Conservation (phyloP, 768 basidiomycete genomes). For the Mycena floridula region DNA sequence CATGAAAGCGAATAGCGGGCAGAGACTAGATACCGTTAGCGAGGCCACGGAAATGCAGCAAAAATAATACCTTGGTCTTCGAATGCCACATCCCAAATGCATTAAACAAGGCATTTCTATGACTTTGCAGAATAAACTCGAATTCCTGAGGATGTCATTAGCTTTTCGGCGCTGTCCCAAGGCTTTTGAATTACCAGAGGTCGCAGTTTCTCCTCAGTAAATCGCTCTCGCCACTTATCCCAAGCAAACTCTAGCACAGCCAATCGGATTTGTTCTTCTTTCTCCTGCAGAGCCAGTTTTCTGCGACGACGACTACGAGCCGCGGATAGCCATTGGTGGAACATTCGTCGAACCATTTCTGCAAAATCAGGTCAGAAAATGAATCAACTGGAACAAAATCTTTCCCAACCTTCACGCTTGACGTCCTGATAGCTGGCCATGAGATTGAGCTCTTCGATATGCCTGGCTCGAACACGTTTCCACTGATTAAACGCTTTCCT, state of each 20-base stretch:
- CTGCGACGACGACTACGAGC: constrained; percentile 58
- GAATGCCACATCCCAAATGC: constrained; percentile 72
- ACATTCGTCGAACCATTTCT: constrained; percentile 66
- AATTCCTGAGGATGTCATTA: constrained; percentile 40
- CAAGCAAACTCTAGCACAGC: constrained; percentile 49
- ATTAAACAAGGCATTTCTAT: constrained; percentile 56
- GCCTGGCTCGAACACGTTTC: constrained; percentile 54
- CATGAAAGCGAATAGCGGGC: constrained; percentile 75
- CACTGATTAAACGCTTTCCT: constrained; percentile 65
- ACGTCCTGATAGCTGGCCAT: constrained; percentile 81
- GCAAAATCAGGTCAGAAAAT: constrained; percentile 5
- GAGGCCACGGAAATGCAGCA: neutral
- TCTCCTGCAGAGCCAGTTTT: constrained; percentile 49
- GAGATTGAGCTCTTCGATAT: constrained; percentile 68
- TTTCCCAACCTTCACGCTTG: constrained; percentile 62
- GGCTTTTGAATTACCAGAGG: constrained; percentile 45
- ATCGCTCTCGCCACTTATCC: constrained; percentile 79
- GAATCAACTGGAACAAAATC: constrained; percentile 1
- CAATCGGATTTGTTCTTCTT: constrained; percentile 56
- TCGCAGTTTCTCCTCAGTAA: constrained; percentile 55
- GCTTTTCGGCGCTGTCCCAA: neutral
- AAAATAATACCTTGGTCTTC: constrained; percentile 56
- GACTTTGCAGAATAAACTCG: constrained; percentile 49
- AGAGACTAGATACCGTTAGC: constrained; percentile 42
- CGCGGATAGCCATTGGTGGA: constrained; percentile 62